Percentiles rank a stretch among this genome's conserved stretches.
These are phyloP conservation scores for Primulina tabacum DNA, from an alignment of 257 asterid genomes.

Conservation along the genomic window DNA sequence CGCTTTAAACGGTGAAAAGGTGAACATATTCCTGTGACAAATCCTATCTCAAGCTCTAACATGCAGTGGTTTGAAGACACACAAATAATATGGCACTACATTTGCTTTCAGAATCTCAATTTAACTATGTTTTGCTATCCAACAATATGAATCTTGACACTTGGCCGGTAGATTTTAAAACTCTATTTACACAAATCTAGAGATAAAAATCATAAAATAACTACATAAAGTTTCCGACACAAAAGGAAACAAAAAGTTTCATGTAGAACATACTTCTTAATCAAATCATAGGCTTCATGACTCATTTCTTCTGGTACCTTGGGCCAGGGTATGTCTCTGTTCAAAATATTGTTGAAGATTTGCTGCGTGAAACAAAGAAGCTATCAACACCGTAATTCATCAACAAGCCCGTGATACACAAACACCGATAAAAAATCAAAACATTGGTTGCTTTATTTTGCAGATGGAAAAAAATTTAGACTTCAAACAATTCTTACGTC, in stretches of 20 bases:
- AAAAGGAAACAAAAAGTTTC: background rate
- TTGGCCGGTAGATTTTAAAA: background rate
- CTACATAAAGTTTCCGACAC: slow-evolving; percentile 3
- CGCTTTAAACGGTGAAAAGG: slow-evolving; percentile 1
- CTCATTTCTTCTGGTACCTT: slow-evolving; percentile 90
- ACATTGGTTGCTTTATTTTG: slow-evolving; percentile 14
- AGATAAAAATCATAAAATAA: background rate
- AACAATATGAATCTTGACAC: background rate
- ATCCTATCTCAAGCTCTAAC: background rate
- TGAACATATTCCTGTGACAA: slow-evolving; percentile 1
- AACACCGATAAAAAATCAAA: slow-evolving; percentile 10
- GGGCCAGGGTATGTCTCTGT: slow-evolving; percentile 95
- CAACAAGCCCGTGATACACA: slow-evolving; percentile 17
- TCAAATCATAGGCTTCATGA: slow-evolving; percentile 73
- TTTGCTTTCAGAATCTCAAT: background rate
- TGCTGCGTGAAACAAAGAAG: slow-evolving; percentile 55
- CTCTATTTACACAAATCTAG: slow-evolving; percentile 1
- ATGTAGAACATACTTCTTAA: slow-evolving; percentile 67
- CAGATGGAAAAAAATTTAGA: background rate
- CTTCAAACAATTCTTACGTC: slow-evolving; percentile 17
- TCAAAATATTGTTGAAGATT: slow-evolving; percentile 83
- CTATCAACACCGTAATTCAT: slow-evolving; percentile 26
- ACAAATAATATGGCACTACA: background rate
- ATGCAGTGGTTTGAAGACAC: background rate
- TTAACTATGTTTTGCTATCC: background rate